These are phyloP conservation scores for Micromonas commoda DNA, from an alignment of 139 green algal species.

Conservation along the genomic window DNA sequence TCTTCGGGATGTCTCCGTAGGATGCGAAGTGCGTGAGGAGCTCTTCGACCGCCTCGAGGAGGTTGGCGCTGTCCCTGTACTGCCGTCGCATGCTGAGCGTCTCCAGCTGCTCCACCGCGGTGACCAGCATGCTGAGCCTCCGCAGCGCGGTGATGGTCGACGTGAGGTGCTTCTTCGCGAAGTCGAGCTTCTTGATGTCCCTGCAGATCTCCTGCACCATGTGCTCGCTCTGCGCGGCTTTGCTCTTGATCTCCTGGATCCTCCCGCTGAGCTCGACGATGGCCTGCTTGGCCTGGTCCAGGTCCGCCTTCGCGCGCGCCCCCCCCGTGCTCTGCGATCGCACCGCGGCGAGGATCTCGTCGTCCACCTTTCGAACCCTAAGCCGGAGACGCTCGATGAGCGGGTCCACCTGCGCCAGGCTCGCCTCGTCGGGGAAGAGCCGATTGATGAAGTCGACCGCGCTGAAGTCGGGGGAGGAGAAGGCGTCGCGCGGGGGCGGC, in stretches of 20 bases:
- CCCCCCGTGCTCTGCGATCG: constrained; percentile 68
- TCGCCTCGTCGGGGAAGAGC: constrained; percentile 76
- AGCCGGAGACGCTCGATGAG: constrained; percentile 65
- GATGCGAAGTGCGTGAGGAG: constrained; percentile 82
- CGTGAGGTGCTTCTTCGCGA: constrained; percentile 91
- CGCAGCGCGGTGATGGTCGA: constrained; percentile 88
- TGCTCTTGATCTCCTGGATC: constrained; percentile 80
- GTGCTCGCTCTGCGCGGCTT: constrained; percentile 80
- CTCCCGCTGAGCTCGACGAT: constrained; percentile 66
- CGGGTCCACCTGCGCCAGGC: constrained; percentile 65
- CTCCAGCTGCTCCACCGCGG: constrained; percentile 46
- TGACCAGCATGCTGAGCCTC: constrained; percentile 87
- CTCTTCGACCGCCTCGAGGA: constrained; percentile 90
- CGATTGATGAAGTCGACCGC: constrained; percentile 72
- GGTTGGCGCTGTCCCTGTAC: constrained; percentile 80
- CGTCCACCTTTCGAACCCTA: constrained; percentile 78
- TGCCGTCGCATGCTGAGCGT: constrained; percentile 48
- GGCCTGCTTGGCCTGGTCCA: constrained; percentile 34
- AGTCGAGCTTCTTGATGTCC: constrained; percentile 94
- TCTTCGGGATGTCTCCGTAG: constrained; percentile 74
- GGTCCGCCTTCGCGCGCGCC: constrained; percentile 46
- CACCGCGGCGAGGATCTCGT: constrained; percentile 82
- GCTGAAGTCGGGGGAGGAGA: constrained; percentile 71
- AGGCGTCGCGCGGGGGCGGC: constrained; percentile 31
- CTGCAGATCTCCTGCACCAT: constrained; percentile 96